These are phyloP conservation scores for Orbilia brochopaga DNA, from an alignment of 2,329 filamentous ascomycete genomes.

Conservation along the genomic window DNA sequence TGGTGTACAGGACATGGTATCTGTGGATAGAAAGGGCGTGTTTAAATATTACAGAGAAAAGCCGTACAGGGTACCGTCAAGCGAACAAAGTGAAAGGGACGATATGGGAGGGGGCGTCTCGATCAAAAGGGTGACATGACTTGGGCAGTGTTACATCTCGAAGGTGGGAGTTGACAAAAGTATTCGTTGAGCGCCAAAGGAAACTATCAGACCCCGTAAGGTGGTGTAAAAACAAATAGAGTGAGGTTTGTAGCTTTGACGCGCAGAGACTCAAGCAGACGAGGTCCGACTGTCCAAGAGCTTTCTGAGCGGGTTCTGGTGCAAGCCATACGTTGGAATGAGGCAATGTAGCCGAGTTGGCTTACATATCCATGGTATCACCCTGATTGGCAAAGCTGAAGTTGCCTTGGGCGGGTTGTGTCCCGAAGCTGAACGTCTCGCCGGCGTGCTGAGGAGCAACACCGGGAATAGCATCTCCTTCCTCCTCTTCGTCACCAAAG, in stretches of 20 bases:
- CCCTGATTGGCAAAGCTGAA: slow-evolving; percentile 91
- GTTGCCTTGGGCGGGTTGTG: slow-evolving; percentile 68
- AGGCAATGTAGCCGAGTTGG: slow-evolving; percentile 1
- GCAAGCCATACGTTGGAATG: slow-evolving; percentile 2
- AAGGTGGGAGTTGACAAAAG: slow-evolving; percentile 35
- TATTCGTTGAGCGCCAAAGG: slow-evolving; percentile 45
- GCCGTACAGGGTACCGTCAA: slow-evolving; percentile 48
- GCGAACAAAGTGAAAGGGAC: slow-evolving; percentile 35
- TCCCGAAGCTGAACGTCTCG: slow-evolving; percentile 79
- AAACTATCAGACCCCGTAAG: slow-evolving; percentile 46
- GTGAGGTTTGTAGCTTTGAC: slow-evolving; percentile 2
- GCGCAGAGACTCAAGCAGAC: background rate
- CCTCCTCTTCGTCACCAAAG: slow-evolving; percentile 97
- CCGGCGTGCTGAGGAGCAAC: slow-evolving; percentile 74
- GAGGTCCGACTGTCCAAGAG: background rate
- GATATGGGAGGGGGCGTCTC: slow-evolving; percentile 7
- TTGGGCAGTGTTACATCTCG: slow-evolving; percentile 36
- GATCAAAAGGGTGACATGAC: slow-evolving; percentile 33
- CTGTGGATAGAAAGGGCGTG: slow-evolving; percentile 28
- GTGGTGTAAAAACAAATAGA: slow-evolving; percentile 27
- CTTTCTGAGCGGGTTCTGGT: background rate
- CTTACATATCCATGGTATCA: slow-evolving; percentile 77
- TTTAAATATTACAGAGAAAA: slow-evolving; percentile 49
- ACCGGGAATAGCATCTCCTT: slow-evolving; percentile 76
- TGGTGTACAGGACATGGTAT: slow-evolving; percentile 51